Evolutionary conservation across 179 eudicot genomes (phyloP), one percentile per base, ranked within the genome.

Genomic region (Beta lomatogona): DNA sequence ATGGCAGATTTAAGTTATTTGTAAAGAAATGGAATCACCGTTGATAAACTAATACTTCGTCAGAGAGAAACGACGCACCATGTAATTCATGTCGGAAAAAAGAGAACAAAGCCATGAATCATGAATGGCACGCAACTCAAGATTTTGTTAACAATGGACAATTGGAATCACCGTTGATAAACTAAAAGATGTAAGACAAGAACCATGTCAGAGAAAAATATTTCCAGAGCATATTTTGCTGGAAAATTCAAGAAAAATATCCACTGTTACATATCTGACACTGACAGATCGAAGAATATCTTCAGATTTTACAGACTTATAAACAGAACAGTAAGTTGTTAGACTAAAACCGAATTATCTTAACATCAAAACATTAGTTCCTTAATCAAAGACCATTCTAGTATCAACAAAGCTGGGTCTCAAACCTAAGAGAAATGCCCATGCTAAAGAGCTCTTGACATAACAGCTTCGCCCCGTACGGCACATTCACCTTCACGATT

Each of bases 391-490:
- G 69, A 64, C 3, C 16, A 14, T 64, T 14, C 14, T 69, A 41
- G 22, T 75, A 85, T 85, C 84, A 88, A 80, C 97, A 92, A 10
- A 89, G 85, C 80, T 92, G 90, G n/a, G 98, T 93, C 19, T 95
- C 98, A 63, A 93, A 95, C 87, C 91, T 92, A 71, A 95, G 89
- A 25, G 94, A 83, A n/a, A 95, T 91, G 19, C 98, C 98, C 98
- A 95, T 93, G 80, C 98, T 92, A 79, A 95, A 95, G 19, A 95
- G 97, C 86, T 95, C 98, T 83, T 95, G 98, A 46, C 86, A 87
- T 48, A 95, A 86, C 25, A 95, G 81, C 88, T 95, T 95, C 0
- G 98, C 98, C 2, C 98, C 98, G 69, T 93, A 95, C 0, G 98
- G 98, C 77, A 95, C 98, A 80, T 71, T 90, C 12, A 91, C 95